A percentile compares a stretch with the other conserved stretches of the same genome.
Evolutionary conservation across 768 basidiomycete genomes (phyloP).

Genomic region (Leccinellum luteum): DNA sequence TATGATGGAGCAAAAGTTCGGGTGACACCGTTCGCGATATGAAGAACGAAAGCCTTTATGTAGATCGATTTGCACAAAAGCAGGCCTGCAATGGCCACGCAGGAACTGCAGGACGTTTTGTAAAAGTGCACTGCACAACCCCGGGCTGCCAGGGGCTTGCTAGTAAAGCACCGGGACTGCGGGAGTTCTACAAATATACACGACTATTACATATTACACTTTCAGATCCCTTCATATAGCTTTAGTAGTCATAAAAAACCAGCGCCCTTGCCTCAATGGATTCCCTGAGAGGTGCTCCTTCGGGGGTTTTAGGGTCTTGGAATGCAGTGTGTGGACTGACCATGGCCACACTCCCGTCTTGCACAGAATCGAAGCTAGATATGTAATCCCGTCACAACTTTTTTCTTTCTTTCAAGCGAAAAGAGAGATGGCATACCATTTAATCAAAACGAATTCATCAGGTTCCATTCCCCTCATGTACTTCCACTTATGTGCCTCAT

Average conservation of each 20-base stretch:
- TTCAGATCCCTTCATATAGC: background rate
- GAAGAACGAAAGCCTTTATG: too few species aligned
- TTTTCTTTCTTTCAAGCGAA: background rate
- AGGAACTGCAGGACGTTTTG: too few species aligned
- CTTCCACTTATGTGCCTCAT: constrained; percentile 43
- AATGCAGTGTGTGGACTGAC: constrained; percentile 36
- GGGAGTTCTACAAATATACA: too few species aligned
- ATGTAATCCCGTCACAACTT: background rate
- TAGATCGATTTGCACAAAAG: too few species aligned
- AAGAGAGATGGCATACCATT: constrained; percentile 36
- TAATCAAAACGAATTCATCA: constrained; percentile 46
- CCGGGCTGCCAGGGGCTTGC: too few species aligned
- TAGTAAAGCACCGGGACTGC: too few species aligned
- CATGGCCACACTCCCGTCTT: constrained; percentile 33
- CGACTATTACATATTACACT: background rate
- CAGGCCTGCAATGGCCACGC: too few species aligned
- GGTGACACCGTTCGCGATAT: too few species aligned
- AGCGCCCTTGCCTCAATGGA: constrained; percentile 37
- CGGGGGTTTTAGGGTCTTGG: constrained; percentile 33
- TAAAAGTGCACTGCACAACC: too few species aligned
- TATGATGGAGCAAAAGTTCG: too few species aligned
- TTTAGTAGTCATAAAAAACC: constrained; percentile 23
- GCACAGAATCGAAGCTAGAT: constrained; percentile 33
- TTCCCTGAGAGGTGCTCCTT: constrained; percentile 29
- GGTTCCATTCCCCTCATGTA: constrained; percentile 43